Evolutionary conservation across 495 filamentous ascomycete species (phyloP), one percentile per base, ranked within the genome.

Genomic region (Cudoniella acicularis): DNA sequence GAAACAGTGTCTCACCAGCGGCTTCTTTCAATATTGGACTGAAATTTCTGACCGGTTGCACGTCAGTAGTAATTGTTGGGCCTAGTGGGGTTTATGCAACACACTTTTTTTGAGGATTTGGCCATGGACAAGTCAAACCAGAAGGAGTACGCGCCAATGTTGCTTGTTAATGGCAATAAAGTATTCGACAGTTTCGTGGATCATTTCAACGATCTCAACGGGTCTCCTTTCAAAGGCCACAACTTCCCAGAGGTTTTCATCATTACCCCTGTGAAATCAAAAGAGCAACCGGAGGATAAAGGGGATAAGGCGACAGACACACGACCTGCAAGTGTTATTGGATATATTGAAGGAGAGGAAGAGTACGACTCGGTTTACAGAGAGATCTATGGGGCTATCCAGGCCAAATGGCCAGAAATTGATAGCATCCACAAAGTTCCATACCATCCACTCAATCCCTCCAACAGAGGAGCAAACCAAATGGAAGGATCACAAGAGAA

Each of bases 231-330:
- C n/a, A n/a, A n/a, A n/a, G n/a, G n/a, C n/a, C 3, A 56, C 45
- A 25, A 43, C 27, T 24, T 22, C 43, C 23, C 62, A 26, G n/a
- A 51, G 54, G 49, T 51, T 53, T 10, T 42, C 8, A 40, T 65
- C 8, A 62, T 59, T 16, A 61, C 11, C 22, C 46, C 6, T 1
- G 46, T 49, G 30, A 36, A 36, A 36, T 36, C 30, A 36, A 36
- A 36, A 13, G 30, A 36, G 30, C 30, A 13, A 4, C 30, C 30
- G 13, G 30, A 6, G 30, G 30, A 36, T 36, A 13, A 13, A 13
- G 13, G 30, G 6, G 30, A 36, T 13, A 13, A 36, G 13, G 13
- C 13, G 4, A 4, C 13, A 6, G 30, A 36, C 13, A 36, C 4
- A 6, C 30, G 30, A 4, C 30, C 30, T 6, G 30, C 30, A 36